Percentiles rank a stretch among this genome's conserved stretches.
Conservation (phyloP, 108 stramenopile genomes). For the Nannochloropsis gaditana region DNA sequence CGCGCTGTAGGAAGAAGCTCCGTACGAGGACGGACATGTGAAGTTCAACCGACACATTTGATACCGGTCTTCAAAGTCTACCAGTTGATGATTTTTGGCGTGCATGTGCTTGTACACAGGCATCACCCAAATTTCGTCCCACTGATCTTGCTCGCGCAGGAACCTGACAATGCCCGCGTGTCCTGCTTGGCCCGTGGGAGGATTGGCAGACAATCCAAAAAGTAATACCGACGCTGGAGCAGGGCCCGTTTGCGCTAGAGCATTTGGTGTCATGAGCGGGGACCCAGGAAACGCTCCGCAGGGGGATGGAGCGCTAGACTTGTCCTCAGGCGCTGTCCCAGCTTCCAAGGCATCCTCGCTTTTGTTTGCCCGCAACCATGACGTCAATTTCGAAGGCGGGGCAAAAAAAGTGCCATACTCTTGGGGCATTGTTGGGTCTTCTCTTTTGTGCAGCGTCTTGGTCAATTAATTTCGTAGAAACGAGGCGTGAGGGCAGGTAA, state of each 20-base stretch:
- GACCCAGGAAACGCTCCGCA: background rate
- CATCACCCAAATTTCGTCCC: slow-evolving; percentile 34
- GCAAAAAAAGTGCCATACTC: background rate
- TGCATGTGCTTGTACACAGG: slow-evolving; percentile 31
- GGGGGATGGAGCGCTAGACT: slow-evolving; percentile 1
- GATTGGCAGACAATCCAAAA: slow-evolving; percentile 36
- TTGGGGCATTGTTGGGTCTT: background rate
- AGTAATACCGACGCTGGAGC: background rate
- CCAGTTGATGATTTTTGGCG: background rate
- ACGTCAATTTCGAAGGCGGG: background rate
- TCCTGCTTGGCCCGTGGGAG: slow-evolving; percentile 28
- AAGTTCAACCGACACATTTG: slow-evolving; percentile 20
- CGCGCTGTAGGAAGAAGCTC: background rate
- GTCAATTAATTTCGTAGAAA: no score
- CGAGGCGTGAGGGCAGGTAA: no score
- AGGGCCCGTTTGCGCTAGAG: background rate
- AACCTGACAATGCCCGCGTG: slow-evolving; percentile 24
- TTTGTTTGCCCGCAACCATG: background rate
- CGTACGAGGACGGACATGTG: background rate
- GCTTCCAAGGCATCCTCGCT: slow-evolving; percentile 15
- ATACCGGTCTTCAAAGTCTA: slow-evolving; percentile 26
- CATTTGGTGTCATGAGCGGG: background rate
- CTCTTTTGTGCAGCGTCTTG: no score
- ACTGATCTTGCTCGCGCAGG: slow-evolving; percentile 8
- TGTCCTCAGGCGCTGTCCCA: background rate